phyloP scores from a whole-genome alignment of 148 eudicot genomes.

The Chenopodium suecicum region DNA sequence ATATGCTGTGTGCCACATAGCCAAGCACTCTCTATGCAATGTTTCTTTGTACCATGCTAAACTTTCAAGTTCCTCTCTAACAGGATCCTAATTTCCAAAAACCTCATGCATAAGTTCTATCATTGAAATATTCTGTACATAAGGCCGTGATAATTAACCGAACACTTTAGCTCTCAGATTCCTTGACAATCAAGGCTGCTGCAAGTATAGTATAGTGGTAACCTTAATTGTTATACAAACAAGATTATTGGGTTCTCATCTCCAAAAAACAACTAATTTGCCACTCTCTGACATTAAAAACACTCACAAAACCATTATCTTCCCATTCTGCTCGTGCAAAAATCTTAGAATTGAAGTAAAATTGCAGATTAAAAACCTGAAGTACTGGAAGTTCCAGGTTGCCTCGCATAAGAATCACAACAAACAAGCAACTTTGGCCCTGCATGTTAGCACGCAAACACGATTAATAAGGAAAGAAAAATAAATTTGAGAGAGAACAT shows the following conservation, averaged over 20 bases:
- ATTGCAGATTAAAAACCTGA: constrained; percentile 46
- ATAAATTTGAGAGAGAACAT: not conserved
- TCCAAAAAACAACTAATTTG: not conserved
- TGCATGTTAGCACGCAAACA: constrained; percentile 35
- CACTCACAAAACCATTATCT: not conserved
- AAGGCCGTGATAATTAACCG: not conserved
- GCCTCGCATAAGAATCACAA: constrained; percentile 64
- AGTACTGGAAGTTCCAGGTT: constrained; percentile 58
- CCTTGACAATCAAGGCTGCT: not conserved
- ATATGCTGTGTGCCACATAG: no score
- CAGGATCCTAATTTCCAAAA: not conserved
- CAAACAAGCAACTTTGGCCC: constrained; percentile 67
- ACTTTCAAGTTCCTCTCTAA: not conserved
- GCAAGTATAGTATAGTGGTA: not conserved
- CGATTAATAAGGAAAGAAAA: not conserved
- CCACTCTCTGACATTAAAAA: not conserved
- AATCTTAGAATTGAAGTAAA: not conserved
- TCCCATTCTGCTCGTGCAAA: not conserved
- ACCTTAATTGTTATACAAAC: not conserved
- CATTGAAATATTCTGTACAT: not conserved
- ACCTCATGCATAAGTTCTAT: not conserved
- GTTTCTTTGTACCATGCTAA: not conserved
- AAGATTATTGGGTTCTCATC: not conserved
- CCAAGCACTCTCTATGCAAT: not conserved
- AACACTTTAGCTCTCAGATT: not conserved